A percentile compares a stretch with the other conserved stretches of the same genome.
Conservation (phyloP, 768 basidiomycete species). For the Trametes cingulata region DNA sequence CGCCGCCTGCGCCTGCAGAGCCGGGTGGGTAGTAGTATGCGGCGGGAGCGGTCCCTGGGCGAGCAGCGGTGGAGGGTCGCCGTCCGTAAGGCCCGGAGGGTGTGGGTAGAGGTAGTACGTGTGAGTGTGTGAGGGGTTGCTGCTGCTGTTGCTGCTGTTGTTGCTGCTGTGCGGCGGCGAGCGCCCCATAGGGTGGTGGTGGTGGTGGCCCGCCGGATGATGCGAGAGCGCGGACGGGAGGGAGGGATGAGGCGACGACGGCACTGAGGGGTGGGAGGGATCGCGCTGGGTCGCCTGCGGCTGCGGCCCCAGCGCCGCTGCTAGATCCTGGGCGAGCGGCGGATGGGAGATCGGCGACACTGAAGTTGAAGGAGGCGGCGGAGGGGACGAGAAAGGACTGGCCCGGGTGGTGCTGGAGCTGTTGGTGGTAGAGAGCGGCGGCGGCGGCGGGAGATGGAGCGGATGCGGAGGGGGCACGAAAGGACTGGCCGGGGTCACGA, state of each 20-base stretch:
- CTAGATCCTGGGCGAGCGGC: constrained; percentile 49
- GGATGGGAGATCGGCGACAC: constrained; percentile 39
- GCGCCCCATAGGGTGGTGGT: constrained; percentile 39
- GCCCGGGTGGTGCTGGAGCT: constrained; percentile 35
- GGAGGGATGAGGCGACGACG: constrained; percentile 74
- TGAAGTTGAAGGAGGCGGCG: constrained; percentile 48
- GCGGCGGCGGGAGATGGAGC: constrained; percentile 41
- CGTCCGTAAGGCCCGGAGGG: constrained; percentile 47
- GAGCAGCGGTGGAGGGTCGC: constrained; percentile 59
- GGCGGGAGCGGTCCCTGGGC: constrained; percentile 73
- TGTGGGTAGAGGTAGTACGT: constrained; percentile 59
- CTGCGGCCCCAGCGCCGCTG: constrained; percentile 54
- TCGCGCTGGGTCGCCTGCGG: constrained; percentile 45
- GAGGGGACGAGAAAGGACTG: constrained; percentile 73
- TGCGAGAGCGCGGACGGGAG: constrained; percentile 37
- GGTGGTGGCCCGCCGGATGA: constrained; percentile 34
- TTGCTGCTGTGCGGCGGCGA: constrained; percentile 39
- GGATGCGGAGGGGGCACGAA: constrained; percentile 61
- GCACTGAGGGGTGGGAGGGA: constrained; percentile 74
- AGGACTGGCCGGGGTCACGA: constrained; percentile 81
- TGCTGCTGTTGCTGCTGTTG: constrained; percentile 39
- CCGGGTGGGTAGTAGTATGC: constrained; percentile 50
- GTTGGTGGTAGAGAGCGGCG: constrained; percentile 30
- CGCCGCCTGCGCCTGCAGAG: constrained; percentile 43
- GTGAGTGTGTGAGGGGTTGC: constrained; percentile 41